Base-by-base conservation (phyloP, 1,284 basidiomycete genomes). In the Naganishia liquefaciens region DNA sequence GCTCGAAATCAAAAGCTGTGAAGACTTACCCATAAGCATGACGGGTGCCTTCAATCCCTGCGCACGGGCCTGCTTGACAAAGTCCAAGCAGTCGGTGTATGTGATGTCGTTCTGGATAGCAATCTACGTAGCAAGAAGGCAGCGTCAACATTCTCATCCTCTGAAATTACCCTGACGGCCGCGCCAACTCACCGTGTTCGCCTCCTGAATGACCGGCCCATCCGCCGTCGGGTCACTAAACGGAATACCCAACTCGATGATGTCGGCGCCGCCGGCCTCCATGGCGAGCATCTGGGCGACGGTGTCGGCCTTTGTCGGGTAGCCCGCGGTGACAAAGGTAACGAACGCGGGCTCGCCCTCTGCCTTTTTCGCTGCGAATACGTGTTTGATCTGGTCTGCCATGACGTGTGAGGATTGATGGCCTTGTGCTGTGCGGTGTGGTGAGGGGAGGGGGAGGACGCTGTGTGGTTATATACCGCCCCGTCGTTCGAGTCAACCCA, bases 201-300 rank as follows among this genome's bases (percentile, higher is more conserved):
- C 86, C 70, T 89, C 88, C 76, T 98, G 95, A 69, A 99, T 98
- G 5, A 87, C 86, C 23, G 88, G 88, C 0, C 95, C 90, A 80
- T 99, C 95, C 1, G 93, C 95, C 71, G 93, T 91, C 10, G 95
- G 95, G 81, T 99, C 95, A 64, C 90, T 93, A 82, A 97, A 98
- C 0, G 93, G 95, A 42, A 98, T 85, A 28, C 96, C 96, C 39
- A 99, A 84, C 79, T 99, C 95, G 70, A 99, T 95, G 70, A 98
- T 86, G 77, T 98, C 93, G 52, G 91, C 87, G 25, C 95, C 96
- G 54, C 94, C 95, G 51, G 85, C 84, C 79, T 98, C 88, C 85
- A 99, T 89, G 23, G 89, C 89, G 43, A 98, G 85, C 81, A 98
- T 79, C 63, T 95, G 83, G 3, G 90, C 87, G 17, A 96, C 91